Percentiles rank a stretch among this genome's conserved stretches.
phyloP scores from a whole-genome alignment of 2,329 filamentous ascomycete genomes.

The Stylonectria norvegica region DNA sequence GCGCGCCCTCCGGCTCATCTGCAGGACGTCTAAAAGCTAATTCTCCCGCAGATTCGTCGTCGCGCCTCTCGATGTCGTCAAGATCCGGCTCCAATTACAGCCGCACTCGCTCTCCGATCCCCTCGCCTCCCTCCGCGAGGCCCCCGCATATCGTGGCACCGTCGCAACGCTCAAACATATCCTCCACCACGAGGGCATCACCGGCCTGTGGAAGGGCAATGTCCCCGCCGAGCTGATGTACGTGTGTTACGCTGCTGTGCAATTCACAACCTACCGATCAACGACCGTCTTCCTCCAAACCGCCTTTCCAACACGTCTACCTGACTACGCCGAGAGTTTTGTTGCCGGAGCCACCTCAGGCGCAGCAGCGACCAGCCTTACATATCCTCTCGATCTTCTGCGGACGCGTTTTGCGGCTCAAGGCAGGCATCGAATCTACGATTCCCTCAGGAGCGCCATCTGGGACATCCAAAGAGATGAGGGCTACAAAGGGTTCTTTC shows the following conservation, averaged over 20 bases:
- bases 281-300: conserved; percentile 65
- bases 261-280: conserved; percentile 85
- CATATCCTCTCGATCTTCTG: conserved; percentile 90
- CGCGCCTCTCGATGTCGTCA: conserved; percentile 93
- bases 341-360: conserved; percentile 79
- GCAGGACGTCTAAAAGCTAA: too few species aligned
- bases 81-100: conserved; percentile 95
- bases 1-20: conserved; percentile 29
- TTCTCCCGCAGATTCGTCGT: conserved; percentile 73
- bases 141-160: conserved; percentile 68
- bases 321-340: conserved; percentile 72
- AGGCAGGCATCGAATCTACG: conserved; percentile 75
- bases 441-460: conserved; percentile 65
- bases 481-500: conserved; percentile 78
- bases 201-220: conserved; percentile 95
- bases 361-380: conserved; percentile 73
- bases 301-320: conserved; percentile 45
- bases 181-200: conserved; percentile 74
- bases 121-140: conserved; percentile 52
- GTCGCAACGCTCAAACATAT: conserved; percentile 74
- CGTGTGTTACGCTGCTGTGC: conserved; percentile 80
- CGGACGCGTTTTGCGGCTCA: conserved; percentile 97
- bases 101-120: conserved; percentile 79
- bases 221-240: conserved; percentile 94
- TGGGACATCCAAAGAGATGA: conserved; percentile 71